Evolutionary conservation across 129 eudicot genomes (phyloP), one percentile per base, ranked within the genome.

Genomic region (Flaveria brownii): DNA sequence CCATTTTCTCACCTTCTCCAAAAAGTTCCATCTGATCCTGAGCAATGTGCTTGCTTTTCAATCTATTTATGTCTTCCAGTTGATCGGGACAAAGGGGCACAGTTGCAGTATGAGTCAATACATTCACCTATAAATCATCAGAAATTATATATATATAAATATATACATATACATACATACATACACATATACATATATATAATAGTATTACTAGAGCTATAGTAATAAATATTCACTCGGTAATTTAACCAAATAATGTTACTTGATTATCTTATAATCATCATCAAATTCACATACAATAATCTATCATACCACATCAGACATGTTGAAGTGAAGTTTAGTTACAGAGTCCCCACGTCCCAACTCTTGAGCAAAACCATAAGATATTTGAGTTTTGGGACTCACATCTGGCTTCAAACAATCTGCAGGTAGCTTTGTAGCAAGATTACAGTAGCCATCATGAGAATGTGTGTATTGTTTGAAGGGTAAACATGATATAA

Each of bases 311-410:
- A 88, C 93, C 83, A 81, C 84, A 83, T 88, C 93, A 46, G 87
- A 88, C 86, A 84, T 76, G 62, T 84, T 84, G 69, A 81, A 88
- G 39, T 86, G 93, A 70, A 88, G 88, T 62, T 87, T 87, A 16
- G 90, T 90, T 13, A 90, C 92, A 68, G 96, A 90, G 74, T 90
- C 96, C 28, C 92, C 96, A 75, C 92, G 84, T 45, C 90, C 92
- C 72, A 90, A 83, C 71, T 90, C 96, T 73, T 79, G 83, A 59
- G 85, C 72, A 79, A 83, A 20, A 25, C 96, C 92, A 75, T 90
- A 90, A 59, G 96, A 90, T 59, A 90, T 90, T 55, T 90, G 84
- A 50, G 90, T 82, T 72, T 87, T 85, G 5, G 5, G 96, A 4
- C 89, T 92, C 73, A 76, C 23, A 18, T 76, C 72, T 1, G 80